Evolutionary conservation across 768 basidiomycete species (phyloP), one percentile per base, ranked within the genome.

Genomic region (Rhizopogon vinicolor): DNA sequence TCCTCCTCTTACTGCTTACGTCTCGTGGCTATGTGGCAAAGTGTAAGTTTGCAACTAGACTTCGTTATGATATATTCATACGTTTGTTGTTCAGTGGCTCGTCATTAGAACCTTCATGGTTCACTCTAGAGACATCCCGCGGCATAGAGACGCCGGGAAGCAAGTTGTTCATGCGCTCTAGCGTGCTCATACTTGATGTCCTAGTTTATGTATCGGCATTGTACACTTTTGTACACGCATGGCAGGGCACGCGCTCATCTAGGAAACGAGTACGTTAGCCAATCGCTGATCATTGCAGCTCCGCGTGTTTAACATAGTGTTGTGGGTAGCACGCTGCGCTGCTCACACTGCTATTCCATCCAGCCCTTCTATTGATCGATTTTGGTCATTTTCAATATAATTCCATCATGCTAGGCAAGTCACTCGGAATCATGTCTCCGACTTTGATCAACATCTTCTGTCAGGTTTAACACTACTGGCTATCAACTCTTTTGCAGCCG

Each of bases 371-470:
- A 8, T 73, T 97, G 18, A 80, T 96, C 52, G 96, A 97, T 71
- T 89, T 87, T 66, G 93, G 96, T 0, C 94, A 98, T 67, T 96
- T 96, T 63, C 94, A 98, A 71, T 97, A 93, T 68, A 98, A 97
- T 66, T 89, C 89, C 2, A 82, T 95, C 60, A 94, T 96, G 91
- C 84, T 98, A 46, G 95, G 89, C 82, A 63, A 62, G 74, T 73
- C 60, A 19, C 58, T 65, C 9, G 9, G 10, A 12, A 14, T 10
- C 31, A 2, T 41, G 5, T 14, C 13, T 53, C 31, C 13, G 25
- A 31, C 33, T 37, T 18, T 25, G 31, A 8, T 16, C 5, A 42
- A 39, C 2, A n/a, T 45, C 2, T 44, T 25, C 8, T 40, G 31
- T 9, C 54, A 90, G 88, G 90, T 2, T 74, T 93, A 33, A 84